Percentiles rank a stretch among this genome's conserved stretches.
Conservation (phyloP, 148 eudicot species). For the Vaccinium vitisidaea region DNA sequence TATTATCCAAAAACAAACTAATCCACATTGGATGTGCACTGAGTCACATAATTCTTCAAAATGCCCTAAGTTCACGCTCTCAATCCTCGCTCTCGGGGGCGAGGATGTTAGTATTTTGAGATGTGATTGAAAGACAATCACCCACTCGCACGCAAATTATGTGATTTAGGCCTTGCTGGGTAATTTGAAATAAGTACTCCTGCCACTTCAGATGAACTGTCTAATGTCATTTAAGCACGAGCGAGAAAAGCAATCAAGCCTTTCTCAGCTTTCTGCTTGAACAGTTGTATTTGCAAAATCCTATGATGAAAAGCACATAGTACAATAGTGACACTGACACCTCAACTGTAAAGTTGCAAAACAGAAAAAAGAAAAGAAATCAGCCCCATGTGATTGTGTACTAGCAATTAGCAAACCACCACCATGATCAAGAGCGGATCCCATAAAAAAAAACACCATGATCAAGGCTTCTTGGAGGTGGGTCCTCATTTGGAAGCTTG, state of each 20-base stretch:
- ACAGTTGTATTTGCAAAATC: not conserved
- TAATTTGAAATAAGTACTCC: not conserved
- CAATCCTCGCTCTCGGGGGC: no score
- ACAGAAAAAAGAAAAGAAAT: not conserved
- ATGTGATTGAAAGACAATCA: no score
- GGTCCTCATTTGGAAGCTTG: not conserved
- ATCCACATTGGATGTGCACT: no score
- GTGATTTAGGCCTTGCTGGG: not conserved
- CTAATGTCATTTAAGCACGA: conserved; percentile 4
- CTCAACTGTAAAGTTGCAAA: not conserved
- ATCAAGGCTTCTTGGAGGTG: not conserved
- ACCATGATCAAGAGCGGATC: not conserved
- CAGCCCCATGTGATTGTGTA: not conserved
- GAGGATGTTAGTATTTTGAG: no score
- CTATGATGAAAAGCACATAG: not conserved
- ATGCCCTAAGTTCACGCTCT: no score
- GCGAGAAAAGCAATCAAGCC: not conserved
- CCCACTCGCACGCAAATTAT: no score
- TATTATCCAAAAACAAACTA: not conserved
- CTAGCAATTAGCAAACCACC: conserved; percentile 1
- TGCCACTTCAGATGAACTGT: conserved; percentile 10
- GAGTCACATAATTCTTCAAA: no score
- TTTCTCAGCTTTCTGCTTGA: not conserved
- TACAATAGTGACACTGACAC: not conserved
- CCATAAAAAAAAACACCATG: not conserved